These are phyloP conservation scores for Scheffersomyces segobiensis DNA, from an alignment of 1,139 yeast genomes.

Conservation along the genomic window DNA sequence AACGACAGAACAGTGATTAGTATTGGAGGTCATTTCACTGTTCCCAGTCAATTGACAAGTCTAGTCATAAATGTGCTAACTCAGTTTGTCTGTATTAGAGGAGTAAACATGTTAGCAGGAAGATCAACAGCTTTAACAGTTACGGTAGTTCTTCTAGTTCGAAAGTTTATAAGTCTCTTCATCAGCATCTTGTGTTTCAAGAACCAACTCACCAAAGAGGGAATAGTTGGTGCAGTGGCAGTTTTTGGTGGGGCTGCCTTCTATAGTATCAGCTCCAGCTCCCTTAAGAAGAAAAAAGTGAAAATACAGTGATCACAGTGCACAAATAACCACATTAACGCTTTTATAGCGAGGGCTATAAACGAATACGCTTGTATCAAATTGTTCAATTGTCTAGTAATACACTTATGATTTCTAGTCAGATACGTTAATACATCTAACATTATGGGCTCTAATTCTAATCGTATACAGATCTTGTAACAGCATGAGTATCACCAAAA, in stretches of 20 bases:
- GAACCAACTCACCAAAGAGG: conserved; percentile 38
- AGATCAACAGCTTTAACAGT: conserved; percentile 60
- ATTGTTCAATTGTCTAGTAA: background rate
- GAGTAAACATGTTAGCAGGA: conserved; percentile 65
- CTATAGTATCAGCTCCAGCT: conserved; percentile 25
- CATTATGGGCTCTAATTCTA: conserved; percentile 2
- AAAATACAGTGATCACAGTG: background rate
- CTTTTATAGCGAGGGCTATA: background rate
- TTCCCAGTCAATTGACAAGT: conserved; percentile 21
- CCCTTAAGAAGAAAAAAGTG: background rate
- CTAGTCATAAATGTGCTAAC: conserved; percentile 51
- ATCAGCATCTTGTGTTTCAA: conserved; percentile 53
- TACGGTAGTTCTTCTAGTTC: conserved; percentile 55
- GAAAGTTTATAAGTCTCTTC: conserved; percentile 61
- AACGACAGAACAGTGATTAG: conserved; percentile 2
- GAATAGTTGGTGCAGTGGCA: conserved; percentile 46
- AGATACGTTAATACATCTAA: no score
- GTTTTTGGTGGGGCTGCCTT: conserved; percentile 58
- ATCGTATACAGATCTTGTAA: conserved; percentile 24
- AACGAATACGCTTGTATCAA: no score
- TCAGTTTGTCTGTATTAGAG: conserved; percentile 65
- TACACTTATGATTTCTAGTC: no score
- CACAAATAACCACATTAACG: background rate
- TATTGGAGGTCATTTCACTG: conserved; percentile 2
- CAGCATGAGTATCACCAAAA: conserved; percentile 65